Evolutionary conservation across 177 flowering plant species (phyloP), one percentile per base, ranked within the genome.

Genomic region (Vitis hybrid): DNA sequence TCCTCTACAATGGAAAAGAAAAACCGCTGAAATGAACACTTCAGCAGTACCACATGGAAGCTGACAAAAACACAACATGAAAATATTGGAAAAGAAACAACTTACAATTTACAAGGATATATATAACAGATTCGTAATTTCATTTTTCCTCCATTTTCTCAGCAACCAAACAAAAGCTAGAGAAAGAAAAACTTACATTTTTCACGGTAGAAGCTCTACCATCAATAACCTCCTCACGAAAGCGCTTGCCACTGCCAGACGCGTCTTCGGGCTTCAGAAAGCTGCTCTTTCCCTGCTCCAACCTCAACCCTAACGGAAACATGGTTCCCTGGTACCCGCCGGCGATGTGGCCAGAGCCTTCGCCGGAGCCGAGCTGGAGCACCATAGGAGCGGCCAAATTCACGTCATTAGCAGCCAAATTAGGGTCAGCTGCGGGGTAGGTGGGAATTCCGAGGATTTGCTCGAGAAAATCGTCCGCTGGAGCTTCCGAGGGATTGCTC

Each of bases 221-320:
- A 66, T 85, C 88, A 69, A 74, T 89, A 13, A 79, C 64, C 35
- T 88, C 92, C 30, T 85, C 92, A 0, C 88, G 84, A 71, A 87
- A 92, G 73, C 93, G 81, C 75, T 83, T 89, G 9, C 86, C 89
- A 60, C 90, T 87, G 18, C 90, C 94, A 3, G 89, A 82, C 15
- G 83, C 87, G 5, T 87, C 95, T 52, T 86, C 94, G 64, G 82
- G 82, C 75, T 89, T 89, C 73, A 83, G 50, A 48, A 84, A 91
- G 74, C 88, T 86, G 27, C 77, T 74, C 19, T 80, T 89, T n/a
- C 93, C 97, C 68, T 91, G 97, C 67, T 95, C 99, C 82, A 95
- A 80, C 78, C 93, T 87, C 76, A 89, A 68, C 60, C 88, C 91
- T 55, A 87, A 64, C 32, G 90, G 93, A 65, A 82, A 89, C 48